Percentiles rank a stretch among this genome's conserved stretches.
Evolutionary conservation across 768 basidiomycete species (phyloP).

Genomic region (Kwoniella pini): DNA sequence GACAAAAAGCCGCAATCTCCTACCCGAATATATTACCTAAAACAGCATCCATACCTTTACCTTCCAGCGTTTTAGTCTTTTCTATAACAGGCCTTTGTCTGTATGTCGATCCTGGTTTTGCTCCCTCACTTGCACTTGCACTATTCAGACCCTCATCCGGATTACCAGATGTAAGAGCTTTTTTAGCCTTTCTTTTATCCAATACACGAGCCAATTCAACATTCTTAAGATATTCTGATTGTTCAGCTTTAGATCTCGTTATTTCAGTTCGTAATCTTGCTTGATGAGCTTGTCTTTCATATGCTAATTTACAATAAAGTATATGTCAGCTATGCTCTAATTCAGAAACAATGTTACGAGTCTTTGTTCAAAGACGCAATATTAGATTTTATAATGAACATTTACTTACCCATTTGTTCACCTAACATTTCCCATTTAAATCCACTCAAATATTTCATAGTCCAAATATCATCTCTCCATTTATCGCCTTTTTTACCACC

Average conservation of each 20-base stretch:
- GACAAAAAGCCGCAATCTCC: no score
- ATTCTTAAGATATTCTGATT: constrained; percentile 87
- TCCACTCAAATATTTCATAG: constrained; percentile 96
- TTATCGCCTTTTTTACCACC: constrained; percentile 60
- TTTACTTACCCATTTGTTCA: constrained; percentile 87
- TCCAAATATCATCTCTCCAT: constrained; percentile 98
- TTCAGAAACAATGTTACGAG: no score
- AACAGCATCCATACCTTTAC: constrained; percentile 45
- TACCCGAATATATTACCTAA: constrained; percentile 50
- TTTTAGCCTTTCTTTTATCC: constrained; percentile 53
- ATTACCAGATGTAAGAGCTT: constrained; percentile 21
- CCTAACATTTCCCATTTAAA: constrained; percentile 99
- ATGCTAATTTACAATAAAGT: constrained; percentile 61
- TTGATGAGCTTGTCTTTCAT: constrained; percentile 84
- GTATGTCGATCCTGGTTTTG: constrained; percentile 15
- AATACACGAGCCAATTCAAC: constrained; percentile 84
- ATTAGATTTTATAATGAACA: not conserved
- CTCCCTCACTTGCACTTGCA: constrained; percentile 5
- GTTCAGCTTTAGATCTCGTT: constrained; percentile 80
- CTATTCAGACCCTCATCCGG: not conserved
- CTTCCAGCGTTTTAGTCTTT: constrained; percentile 26
- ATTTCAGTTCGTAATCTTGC: constrained; percentile 90
- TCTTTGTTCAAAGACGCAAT: no score
- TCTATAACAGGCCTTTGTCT: constrained; percentile 42
- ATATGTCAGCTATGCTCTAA: not conserved